Evolutionary conservation across 805 yeast species (phyloP), one percentile per base, ranked within the genome.

Genomic region (Yamadazyma phyllophila): DNA sequence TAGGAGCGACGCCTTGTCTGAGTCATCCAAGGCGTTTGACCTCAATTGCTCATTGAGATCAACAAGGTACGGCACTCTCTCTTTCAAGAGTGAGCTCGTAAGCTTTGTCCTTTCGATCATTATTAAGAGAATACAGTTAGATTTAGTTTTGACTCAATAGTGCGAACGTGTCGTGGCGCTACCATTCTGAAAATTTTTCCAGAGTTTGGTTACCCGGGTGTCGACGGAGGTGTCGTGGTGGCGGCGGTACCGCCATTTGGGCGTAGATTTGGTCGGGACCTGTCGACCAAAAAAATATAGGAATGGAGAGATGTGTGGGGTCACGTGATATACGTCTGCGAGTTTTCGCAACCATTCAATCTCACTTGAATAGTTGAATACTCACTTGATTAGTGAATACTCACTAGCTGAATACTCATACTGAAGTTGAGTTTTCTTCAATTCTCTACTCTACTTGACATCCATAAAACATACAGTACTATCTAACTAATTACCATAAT

Each of bases 11-110:
- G 53, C 53, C 33, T 60, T 52, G 13, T 58, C 62, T 15, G 50
- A 47, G 7, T 20, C 20, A 26, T 35, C 27, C 34, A 42, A 29
- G 17, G 17, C 24, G 17, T 44, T 32, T n/a, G 36, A 24, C 40
- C 56, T 63, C 41, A 69, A 49, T 37, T 61, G 56, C 14, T 13
- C 15, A 29, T 13, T 35, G 29, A 42, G 45, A 7, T 35, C 40
- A 27, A 53, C 51, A 39, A 77, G 58, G 2, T 69, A 59, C 7
- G 68, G 62, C 36, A 66, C 59, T 41, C 79, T 59, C 7, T 46
- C 54, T 24, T 56, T 67, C 13, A 67, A 60, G 24, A 71, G 68
- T 7, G 81, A 76, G 32, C 42, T 44, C n/a, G 39, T 14, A 26
- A 44, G 42, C 38, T 26, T 43, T 26, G 26, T 29, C 15, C 29